A percentile compares a stretch with the other conserved stretches of the same genome.
These are phyloP conservation scores for Phytophthora uliginosa DNA, from an alignment of 352 stramenopile species.

Conservation along the genomic window DNA sequence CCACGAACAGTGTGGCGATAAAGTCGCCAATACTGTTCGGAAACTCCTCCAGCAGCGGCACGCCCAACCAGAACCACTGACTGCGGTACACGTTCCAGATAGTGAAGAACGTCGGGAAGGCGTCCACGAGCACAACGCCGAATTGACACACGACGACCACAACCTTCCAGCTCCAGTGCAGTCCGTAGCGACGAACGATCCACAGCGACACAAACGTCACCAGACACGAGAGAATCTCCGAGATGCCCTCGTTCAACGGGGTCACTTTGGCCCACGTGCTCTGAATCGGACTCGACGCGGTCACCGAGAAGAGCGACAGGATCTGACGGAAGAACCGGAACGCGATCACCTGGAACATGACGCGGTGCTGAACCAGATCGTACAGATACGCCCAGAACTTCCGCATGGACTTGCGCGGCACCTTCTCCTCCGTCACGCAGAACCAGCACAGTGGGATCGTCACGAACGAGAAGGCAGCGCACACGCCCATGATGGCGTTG, in stretches of 20 bases:
- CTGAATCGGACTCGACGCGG: constrained; percentile 54
- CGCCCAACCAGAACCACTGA: constrained; percentile 76
- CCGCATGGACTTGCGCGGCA: constrained; percentile 40
- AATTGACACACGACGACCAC: constrained; percentile 55
- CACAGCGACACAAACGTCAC: constrained; percentile 53
- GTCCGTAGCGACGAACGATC: constrained; percentile 52
- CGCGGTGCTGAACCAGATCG: constrained; percentile 56
- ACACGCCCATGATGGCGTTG: constrained; percentile 60
- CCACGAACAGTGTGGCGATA: constrained; percentile 57
- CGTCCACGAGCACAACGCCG: constrained; percentile 56
- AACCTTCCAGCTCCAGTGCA: constrained; percentile 67
- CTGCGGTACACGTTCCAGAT: constrained; percentile 78
- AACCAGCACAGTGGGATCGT: constrained; percentile 56
- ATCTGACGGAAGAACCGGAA: constrained; percentile 65
- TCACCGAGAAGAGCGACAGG: constrained; percentile 61
- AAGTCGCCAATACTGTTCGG: constrained; percentile 59
- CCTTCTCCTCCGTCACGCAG: constrained; percentile 53
- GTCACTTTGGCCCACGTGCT: constrained; percentile 65
- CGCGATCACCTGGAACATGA: constrained; percentile 63
- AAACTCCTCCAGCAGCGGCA: constrained; percentile 63
- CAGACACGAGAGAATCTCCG: constrained; percentile 52
- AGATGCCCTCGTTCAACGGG: constrained; percentile 66
- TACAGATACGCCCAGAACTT: constrained; percentile 51
- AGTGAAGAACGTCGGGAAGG: constrained; percentile 61
- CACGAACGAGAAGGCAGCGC: constrained; percentile 44